phyloP scores from a whole-genome alignment of 2,329 filamentous ascomycete genomes.

The Xylaria sp. region DNA sequence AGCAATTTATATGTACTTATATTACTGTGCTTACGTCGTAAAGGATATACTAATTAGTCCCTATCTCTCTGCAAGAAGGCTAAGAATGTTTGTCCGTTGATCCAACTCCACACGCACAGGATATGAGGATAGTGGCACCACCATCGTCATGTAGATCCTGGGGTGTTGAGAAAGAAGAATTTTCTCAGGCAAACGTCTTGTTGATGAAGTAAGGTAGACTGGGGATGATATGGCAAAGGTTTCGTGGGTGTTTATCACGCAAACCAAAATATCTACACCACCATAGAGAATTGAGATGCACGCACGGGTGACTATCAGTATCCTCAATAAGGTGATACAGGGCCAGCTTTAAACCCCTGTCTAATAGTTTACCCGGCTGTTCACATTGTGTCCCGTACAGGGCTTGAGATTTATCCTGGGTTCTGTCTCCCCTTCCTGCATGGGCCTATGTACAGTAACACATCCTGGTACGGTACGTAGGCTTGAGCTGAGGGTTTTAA shows the following conservation, averaged over 20 bases:
- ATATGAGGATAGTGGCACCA: no score
- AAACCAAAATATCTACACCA: background rate
- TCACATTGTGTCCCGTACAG: background rate
- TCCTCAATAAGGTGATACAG: background rate
- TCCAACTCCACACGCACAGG: background rate
- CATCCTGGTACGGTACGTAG: background rate
- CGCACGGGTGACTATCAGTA: no score
- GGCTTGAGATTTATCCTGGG: slow-evolving; percentile 11
- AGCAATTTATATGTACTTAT: background rate
- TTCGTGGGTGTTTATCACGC: background rate
- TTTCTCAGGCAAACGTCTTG: no score
- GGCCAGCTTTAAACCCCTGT: background rate
- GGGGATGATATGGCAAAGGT: background rate
- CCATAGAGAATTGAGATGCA: background rate
- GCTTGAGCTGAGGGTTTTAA: background rate
- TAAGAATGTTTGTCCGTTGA: background rate
- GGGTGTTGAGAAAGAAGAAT: no score
- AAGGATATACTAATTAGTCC: background rate
- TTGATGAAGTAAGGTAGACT: background rate
- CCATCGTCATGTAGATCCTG: no score
- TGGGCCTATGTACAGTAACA: background rate
- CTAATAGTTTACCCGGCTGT: background rate
- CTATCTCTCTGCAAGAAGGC: background rate
- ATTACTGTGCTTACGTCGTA: background rate
- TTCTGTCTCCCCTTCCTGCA: background rate